These are phyloP conservation scores for Puccinia brachypodii DNA, from an alignment of 1,284 basidiomycete species.

Conservation along the genomic window DNA sequence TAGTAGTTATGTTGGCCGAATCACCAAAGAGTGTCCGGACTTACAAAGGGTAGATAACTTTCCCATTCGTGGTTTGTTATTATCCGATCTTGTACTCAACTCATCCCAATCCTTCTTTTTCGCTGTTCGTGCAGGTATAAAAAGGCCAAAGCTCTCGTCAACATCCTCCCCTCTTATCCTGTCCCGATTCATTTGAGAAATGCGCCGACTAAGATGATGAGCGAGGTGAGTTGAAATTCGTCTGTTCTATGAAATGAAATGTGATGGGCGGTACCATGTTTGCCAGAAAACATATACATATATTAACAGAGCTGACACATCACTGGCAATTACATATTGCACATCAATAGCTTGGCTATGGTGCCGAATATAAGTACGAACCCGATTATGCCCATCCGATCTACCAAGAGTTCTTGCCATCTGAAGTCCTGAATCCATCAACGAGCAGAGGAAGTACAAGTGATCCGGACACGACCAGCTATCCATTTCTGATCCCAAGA, in stretches of 20 bases:
- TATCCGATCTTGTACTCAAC: too few relatives aligned
- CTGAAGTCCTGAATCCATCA: constrained; percentile 1
- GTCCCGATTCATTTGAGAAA: constrained; percentile 81
- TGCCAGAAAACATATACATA: background rate
- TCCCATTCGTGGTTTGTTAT: too few relatives aligned
- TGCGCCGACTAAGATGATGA: constrained; percentile 80
- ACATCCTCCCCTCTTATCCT: constrained; percentile 60
- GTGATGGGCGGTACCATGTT: too few relatives aligned
- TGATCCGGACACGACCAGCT: constrained; percentile 4
- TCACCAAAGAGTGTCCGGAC: constrained; percentile 77
- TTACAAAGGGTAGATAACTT: constrained; percentile 69
- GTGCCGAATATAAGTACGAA: constrained; percentile 65
- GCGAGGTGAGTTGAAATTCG: constrained; percentile 72
- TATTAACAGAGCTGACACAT: background rate
- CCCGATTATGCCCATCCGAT: constrained; percentile 68
- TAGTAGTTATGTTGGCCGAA: constrained; percentile 77
- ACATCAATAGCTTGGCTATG: constrained; percentile 53
- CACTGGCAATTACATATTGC: too few relatives aligned
- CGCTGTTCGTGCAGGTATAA: constrained; percentile 32
- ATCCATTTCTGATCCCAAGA: background rate
- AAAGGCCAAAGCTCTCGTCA: constrained; percentile 64
- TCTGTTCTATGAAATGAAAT: too few relatives aligned
- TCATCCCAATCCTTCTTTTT: background rate
- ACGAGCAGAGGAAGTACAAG: constrained; percentile 23
- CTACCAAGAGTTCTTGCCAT: constrained; percentile 55